These are phyloP conservation scores for Yueomyces sp. DNA, from an alignment of 805 yeast species.

Conservation along the genomic window DNA sequence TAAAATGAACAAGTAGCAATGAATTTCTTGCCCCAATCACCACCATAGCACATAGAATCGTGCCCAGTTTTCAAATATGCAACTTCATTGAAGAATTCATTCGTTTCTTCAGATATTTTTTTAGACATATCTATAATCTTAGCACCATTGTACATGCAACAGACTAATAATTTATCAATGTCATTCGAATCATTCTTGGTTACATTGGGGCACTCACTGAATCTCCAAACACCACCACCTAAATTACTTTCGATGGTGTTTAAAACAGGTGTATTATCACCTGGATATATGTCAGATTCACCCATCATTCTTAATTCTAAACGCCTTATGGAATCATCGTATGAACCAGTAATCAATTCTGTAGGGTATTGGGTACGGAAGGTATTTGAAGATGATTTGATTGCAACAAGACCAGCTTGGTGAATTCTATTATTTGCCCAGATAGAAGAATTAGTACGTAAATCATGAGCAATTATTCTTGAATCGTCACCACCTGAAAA, in stretches of 20 bases:
- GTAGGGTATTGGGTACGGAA: slow-evolving; percentile 17
- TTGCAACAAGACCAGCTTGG: slow-evolving; percentile 83
- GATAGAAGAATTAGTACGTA: slow-evolving; percentile 26
- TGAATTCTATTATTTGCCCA: slow-evolving; percentile 43
- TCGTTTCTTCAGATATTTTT: slow-evolving; percentile 17
- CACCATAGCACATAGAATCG: slow-evolving; percentile 91
- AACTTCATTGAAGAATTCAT: slow-evolving; percentile 14
- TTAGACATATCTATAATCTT: slow-evolving; percentile 37
- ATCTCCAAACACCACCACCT: slow-evolving; percentile 95
- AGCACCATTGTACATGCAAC: slow-evolving; percentile 97
- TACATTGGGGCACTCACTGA: slow-evolving; percentile 45
- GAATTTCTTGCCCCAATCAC: slow-evolving; percentile 58
- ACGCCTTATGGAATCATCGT: slow-evolving; percentile 65
- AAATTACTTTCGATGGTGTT: slow-evolving; percentile 33
- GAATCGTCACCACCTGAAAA: slow-evolving; percentile 91
- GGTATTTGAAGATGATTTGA: slow-evolving; percentile 32
- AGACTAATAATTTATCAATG: slow-evolving; percentile 43
- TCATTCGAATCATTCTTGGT: slow-evolving; percentile 6
- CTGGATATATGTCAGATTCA: slow-evolving; percentile 29
- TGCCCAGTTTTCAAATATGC: slow-evolving; percentile 49
- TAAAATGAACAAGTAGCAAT: slow-evolving; percentile 85
- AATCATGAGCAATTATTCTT: slow-evolving; percentile 59
- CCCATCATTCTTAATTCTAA: slow-evolving; percentile 52
- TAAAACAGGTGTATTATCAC: slow-evolving; percentile 37
- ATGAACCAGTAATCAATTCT: slow-evolving; percentile 61